Conservation (phyloP, 2,329 filamentous ascomycete genomes). For the Dactylonectria macrodidyma region DNA sequence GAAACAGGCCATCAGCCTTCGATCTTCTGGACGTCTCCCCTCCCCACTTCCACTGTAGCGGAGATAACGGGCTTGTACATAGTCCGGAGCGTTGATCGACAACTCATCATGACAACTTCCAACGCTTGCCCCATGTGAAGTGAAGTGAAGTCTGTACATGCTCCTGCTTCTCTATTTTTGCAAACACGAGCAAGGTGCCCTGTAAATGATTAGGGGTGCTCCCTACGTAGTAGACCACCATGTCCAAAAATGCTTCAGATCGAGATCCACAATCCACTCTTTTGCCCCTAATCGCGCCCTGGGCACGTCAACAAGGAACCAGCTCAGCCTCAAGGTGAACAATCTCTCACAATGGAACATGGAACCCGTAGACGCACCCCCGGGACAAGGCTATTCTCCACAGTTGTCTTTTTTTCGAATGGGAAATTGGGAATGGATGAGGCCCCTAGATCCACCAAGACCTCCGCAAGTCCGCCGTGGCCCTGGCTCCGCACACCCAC, state of each 20-base stretch:
- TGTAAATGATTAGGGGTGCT: conserved; percentile 32
- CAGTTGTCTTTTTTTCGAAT: conserved; percentile 9
- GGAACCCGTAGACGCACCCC: background rate
- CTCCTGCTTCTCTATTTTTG: background rate
- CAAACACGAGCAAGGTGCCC: conserved; percentile 36
- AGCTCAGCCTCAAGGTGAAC: background rate
- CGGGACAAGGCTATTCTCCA: conserved; percentile 6
- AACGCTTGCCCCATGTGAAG: background rate
- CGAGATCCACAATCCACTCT: conserved; percentile 29
- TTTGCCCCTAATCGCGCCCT: conserved; percentile 4
- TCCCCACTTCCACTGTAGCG: background rate
- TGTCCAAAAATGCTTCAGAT: background rate
- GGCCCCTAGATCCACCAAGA: background rate
- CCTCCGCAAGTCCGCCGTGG: conserved; percentile 25
- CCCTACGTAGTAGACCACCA: background rate
- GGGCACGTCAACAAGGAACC: background rate
- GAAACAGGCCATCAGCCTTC: background rate
- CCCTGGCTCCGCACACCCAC: background rate
- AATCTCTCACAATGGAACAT: background rate
- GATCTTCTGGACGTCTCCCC: background rate
- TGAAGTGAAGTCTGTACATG: too few relatives aligned
- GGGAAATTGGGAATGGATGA: conserved; percentile 23
- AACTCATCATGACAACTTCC: background rate
- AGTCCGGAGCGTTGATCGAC: background rate
- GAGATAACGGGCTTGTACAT: background rate